A percentile compares a stretch with the other conserved stretches of the same genome.
Evolutionary conservation across 2,329 filamentous ascomycete genomes (phyloP).

Genomic region (Didymella lethalis): DNA sequence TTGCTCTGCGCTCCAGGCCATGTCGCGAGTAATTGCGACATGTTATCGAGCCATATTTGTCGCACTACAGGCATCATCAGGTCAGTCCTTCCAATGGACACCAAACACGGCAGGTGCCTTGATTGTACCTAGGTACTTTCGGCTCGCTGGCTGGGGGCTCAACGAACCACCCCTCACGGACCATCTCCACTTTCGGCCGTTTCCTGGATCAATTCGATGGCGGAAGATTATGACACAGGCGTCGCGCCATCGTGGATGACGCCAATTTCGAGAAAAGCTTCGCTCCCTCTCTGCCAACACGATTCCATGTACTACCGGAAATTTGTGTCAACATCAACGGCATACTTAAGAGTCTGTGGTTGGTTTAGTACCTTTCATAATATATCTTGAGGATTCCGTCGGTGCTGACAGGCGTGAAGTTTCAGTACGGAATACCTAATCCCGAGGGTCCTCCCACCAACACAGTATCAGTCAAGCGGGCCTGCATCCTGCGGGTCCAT

Average conservation of each 20-base stretch:
- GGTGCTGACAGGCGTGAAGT: slow-evolving; percentile 35
- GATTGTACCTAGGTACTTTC: slow-evolving; percentile 30
- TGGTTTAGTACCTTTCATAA: slow-evolving; percentile 12
- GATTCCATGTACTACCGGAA: slow-evolving; percentile 5
- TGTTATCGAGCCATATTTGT: slow-evolving; percentile 27
- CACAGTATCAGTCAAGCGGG: slow-evolving; percentile 36
- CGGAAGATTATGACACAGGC: slow-evolving; percentile 29
- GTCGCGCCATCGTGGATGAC: slow-evolving; percentile 14
- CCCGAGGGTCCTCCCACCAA: slow-evolving; percentile 20
- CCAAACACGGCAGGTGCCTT: slow-evolving; percentile 40
- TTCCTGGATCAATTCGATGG: slow-evolving; percentile 25
- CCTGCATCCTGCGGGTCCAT: slow-evolving; percentile 39
- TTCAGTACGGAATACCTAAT: slow-evolving; percentile 14
- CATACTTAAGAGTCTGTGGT: slow-evolving; percentile 4
- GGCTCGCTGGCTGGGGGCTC: slow-evolving; percentile 28
- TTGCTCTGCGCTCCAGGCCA: slow-evolving; percentile 21
- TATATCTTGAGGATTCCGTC: slow-evolving; percentile 25
- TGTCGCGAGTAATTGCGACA: slow-evolving; percentile 27
- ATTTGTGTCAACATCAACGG: not conserved
- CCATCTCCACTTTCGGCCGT: slow-evolving; percentile 36
- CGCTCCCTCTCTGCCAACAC: slow-evolving; percentile 25
- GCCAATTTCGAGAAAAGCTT: slow-evolving; percentile 20
- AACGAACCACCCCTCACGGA: slow-evolving; percentile 28
- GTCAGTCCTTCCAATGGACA: slow-evolving; percentile 26
- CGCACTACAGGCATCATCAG: slow-evolving; percentile 26